Base-by-base conservation (phyloP, 1,284 basidiomycete species). In the Fomitopsis pinicola region DNA sequence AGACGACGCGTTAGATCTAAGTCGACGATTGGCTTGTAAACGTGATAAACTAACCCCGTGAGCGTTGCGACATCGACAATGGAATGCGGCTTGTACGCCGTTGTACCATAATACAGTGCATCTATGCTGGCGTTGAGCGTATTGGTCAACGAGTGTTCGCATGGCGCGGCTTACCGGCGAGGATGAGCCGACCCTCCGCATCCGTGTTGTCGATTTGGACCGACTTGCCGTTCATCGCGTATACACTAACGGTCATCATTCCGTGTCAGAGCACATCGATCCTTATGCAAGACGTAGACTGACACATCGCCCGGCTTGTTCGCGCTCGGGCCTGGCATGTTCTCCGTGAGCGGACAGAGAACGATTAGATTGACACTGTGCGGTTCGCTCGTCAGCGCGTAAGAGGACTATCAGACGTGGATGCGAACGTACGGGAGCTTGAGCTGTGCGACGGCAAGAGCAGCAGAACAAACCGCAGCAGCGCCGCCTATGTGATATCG, bases 181-280 rank as follows among this genome's bases (percentile, higher is more conserved):
- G 82, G 26, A 95, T 80, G 26, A 96, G 79, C 33, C 94, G 86
- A 19, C 94, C 94, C 71, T 94, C 92, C 4, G 92, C 92, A 71
- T 95, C 93, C 0, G 93, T 95, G 76, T 95, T 95, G 76, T 95
- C 92, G 42, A 95, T 84, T 72, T 95, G 92, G 38, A 96, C 83
- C 0, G 89, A 87, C 74, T 94, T 93, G 45, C 94, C 93, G 71
- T 94, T 95, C 87, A 93, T 93, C 6, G 92, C 90, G 66, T 92
- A 89, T 63, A 95, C 73, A 58, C 93, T 92, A 33, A 33, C 5
- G 69, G 8, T 2, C 5, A 7, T 14, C 1, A 8, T 42, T 7
- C 8, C 45, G 44, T 5, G 12, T 36, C n/a, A 42, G 36, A 9
- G 35, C 14, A 30, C 12, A 7, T 5, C 40, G 53, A 58, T 53